Evolutionary conservation across 495 filamentous ascomycete genomes (phyloP), one percentile per base, ranked within the genome.

Genomic region (Penicillium arizonense): DNA sequence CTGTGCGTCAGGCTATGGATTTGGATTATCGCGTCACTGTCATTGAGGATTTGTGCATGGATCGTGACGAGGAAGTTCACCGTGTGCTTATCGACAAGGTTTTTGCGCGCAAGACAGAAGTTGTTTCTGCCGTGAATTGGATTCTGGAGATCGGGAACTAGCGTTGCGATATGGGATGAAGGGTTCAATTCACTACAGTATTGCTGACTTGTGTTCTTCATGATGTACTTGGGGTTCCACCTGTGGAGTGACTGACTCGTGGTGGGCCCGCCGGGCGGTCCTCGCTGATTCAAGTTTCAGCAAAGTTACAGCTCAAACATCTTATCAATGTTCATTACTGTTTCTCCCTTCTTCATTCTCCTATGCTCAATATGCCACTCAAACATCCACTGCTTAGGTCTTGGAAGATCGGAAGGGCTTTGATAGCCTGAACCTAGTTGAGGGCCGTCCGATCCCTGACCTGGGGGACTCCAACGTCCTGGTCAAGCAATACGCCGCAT

Each of bases 41-140:
- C 0, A 30, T 76, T 40, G 55, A 63, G 18, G 72, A 76, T 53
- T 42, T 70, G 3, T 75, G 70, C 44, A 54, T 69, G 58, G 73
- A 77, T 57, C 53, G 55, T 0, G 55, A 75, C 33, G 50, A 64
- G 23, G 67, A 70, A 21, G 45, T 69, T 7, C 74, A 76, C 43
- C 18, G 63, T 6, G 18, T 70, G n/a, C 38, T 75, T 28, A 57
- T 76, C 48, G 54, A 67, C 2, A 70, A 69, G 53, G 53, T 76
- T 0, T 68, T 77, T 50, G 23, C 45, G 5, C 56, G 57, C 26
- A 69, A 71, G 52, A 56, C 59, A 2, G 47, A 56, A 3, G 49
- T 66, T n/a, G 12, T 64, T 8, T 47, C 32, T 20, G 48, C 45
- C 1, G 34, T 47, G 16, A 51, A 60, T 35, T 68, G 68, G 68